A percentile compares a stretch with the other conserved stretches of the same genome.
Conservation (phyloP, 306 rosid genomes). For the Corylus avellana region DNA sequence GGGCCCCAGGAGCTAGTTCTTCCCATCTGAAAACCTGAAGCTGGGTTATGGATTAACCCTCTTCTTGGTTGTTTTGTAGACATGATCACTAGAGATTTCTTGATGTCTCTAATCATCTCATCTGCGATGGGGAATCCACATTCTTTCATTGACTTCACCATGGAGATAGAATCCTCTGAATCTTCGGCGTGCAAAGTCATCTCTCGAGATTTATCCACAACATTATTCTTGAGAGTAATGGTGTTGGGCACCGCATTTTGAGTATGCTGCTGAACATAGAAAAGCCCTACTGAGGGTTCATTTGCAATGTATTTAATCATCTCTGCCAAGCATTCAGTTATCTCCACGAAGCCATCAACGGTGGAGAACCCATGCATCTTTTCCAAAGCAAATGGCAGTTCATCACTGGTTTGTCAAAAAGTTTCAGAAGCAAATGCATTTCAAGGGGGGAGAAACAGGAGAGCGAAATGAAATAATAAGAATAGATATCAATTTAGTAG, state of each 20-base stretch:
- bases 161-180: conserved; percentile 73
- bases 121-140: conserved; percentile 70
- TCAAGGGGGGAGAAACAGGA: conserved; percentile 3
- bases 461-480: neutral
- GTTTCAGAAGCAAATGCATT: conserved; percentile 28
- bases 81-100: conserved; percentile 60
- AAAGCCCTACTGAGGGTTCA: conserved; percentile 92
- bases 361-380: conserved; percentile 88
- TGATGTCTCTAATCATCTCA: conserved; percentile 82
- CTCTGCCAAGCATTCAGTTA: conserved; percentile 75
- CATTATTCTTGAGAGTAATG: conserved; percentile 43
- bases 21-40: conserved; percentile 44
- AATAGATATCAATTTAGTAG: neutral
- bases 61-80: conserved; percentile 65
- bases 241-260: conserved; percentile 77
- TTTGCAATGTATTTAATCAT: conserved; percentile 81
- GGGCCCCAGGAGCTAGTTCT: conserved; percentile 54
- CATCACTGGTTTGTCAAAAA: conserved; percentile 47
- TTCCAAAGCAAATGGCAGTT: conserved; percentile 43
- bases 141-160: conserved; percentile 75
- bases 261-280: conserved; percentile 83
- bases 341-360: conserved; percentile 85
- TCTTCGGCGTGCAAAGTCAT: conserved; percentile 74
- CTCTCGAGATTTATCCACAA: conserved; percentile 61
- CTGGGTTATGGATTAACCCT: conserved; percentile 47